Evolutionary conservation across 2,329 filamentous ascomycete genomes (phyloP).

Genomic region (Penicillium sp.): DNA sequence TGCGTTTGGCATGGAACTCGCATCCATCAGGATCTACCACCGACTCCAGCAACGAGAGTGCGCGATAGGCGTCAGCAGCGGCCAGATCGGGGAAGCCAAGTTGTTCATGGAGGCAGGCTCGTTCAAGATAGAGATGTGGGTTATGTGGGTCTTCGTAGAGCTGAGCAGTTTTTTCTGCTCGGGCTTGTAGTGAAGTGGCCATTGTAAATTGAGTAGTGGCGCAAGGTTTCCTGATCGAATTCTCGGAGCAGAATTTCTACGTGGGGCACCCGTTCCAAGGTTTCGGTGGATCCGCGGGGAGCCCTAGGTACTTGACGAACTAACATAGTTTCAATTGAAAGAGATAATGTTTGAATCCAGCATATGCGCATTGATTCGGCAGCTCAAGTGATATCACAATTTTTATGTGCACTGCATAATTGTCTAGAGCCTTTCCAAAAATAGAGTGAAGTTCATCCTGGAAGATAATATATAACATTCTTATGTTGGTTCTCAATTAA

Average conservation of each 20-base stretch:
- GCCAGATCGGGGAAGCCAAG: conserved; percentile 89
- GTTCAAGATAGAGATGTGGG: conserved; percentile 44
- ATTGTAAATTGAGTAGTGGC: conserved; percentile 25
- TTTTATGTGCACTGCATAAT: too few relatives aligned
- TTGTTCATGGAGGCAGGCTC: conserved; percentile 69
- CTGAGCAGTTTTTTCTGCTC: conserved; percentile 56
- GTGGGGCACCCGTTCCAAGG: conserved; percentile 11
- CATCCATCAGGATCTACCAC: conserved; percentile 70
- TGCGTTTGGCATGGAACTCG: conserved; percentile 72
- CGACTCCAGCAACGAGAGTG: conserved; percentile 83
- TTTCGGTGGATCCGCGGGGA: conserved; percentile 3
- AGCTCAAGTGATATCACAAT: too few relatives aligned
- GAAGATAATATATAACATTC: background rate
- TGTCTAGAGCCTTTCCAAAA: background rate
- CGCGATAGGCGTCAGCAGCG: conserved; percentile 84
- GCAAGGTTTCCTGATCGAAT: background rate
- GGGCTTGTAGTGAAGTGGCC: conserved; percentile 38
- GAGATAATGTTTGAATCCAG: too few relatives aligned
- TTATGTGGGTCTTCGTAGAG: conserved; percentile 45
- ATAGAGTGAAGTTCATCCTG: background rate
- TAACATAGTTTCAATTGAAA: too few relatives aligned
- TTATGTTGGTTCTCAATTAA: background rate
- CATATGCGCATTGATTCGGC: too few relatives aligned
- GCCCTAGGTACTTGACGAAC: background rate
- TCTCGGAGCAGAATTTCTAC: background rate